A percentile compares a stretch with the other conserved stretches of the same genome.
phyloP scores from a whole-genome alignment of 2,329 filamentous ascomycete genomes.

The Diaporthe aspalathi region DNA sequence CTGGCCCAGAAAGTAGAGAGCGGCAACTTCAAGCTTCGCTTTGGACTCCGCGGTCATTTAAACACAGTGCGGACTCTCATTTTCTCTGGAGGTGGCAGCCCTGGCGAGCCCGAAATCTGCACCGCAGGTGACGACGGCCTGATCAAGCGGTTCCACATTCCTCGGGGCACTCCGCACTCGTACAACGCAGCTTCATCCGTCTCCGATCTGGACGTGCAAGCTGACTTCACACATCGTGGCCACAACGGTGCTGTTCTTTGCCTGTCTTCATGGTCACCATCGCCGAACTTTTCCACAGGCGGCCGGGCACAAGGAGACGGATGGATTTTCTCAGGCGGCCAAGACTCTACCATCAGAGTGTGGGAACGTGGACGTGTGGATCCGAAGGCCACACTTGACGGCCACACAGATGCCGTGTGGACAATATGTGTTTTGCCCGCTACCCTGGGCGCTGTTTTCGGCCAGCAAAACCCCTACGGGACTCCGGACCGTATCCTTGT shows the following conservation, averaged over 20 bases:
- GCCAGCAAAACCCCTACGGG: constrained; percentile 78
- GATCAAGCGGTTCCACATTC: constrained; percentile 97
- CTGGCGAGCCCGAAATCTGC: constrained; percentile 95
- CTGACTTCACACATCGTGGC: constrained; percentile 94
- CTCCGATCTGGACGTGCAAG: constrained; percentile 89
- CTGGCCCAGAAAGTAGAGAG: constrained; percentile 72
- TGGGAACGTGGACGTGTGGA: constrained; percentile 97
- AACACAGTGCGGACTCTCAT: constrained; percentile 95
- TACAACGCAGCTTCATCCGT: constrained; percentile 60
- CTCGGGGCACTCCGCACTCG: constrained; percentile 73
- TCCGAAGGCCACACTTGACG: constrained; percentile 92
- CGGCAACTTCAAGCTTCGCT: constrained; percentile 89
- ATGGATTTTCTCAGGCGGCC: constrained; percentile 98
- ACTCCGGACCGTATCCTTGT: constrained; percentile 87
- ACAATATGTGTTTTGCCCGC: constrained; percentile 91
- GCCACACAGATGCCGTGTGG: constrained; percentile 97
- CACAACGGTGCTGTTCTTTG: constrained; percentile 92
- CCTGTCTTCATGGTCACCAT: constrained; percentile 86
- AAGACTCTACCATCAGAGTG: constrained; percentile 91
- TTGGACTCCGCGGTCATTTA: constrained; percentile 90
- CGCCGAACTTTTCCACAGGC: constrained; percentile 89
- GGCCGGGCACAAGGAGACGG: constrained; percentile 90
- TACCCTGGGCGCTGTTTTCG: constrained; percentile 83
- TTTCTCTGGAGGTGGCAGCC: constrained; percentile 95
- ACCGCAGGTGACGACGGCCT: constrained; percentile 95